phyloP scores from a whole-genome alignment of 1,284 basidiomycete genomes.

The Peniophora sp. region DNA sequence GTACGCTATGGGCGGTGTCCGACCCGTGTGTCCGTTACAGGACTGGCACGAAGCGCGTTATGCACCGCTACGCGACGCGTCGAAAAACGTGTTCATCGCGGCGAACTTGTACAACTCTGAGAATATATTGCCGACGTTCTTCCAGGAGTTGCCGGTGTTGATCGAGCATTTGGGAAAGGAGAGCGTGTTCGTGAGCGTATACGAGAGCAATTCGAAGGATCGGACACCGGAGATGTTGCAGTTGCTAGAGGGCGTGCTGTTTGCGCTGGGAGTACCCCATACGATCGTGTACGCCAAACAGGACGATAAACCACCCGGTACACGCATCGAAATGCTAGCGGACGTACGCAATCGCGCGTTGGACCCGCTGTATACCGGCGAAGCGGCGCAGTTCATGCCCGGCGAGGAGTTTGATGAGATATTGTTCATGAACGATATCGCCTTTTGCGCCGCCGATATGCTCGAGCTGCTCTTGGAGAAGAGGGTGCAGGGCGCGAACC shows the following conservation, averaged over 20 bases:
- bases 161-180: constrained; percentile 12
- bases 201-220: constrained; percentile 20
- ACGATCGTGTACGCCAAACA: constrained; percentile 5
- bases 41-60: background rate
- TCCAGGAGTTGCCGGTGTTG: constrained; percentile 12
- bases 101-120: background rate
- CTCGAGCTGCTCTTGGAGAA: constrained; percentile 32
- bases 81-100: background rate
- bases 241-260: constrained; percentile 9
- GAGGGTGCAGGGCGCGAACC: constrained; percentile 26
- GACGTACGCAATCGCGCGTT: constrained; percentile 30
- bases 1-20: background rate
- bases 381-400: constrained; percentile 9
- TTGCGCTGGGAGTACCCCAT: constrained; percentile 12
- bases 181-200: constrained; percentile 15
- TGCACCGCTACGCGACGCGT: background rate
- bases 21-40: background rate
- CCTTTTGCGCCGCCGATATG: constrained; percentile 26
- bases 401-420: constrained; percentile 23
- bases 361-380: constrained; percentile 23
- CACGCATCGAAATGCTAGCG: constrained; percentile 26
- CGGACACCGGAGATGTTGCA: constrained; percentile 13
- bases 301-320: constrained; percentile 8
- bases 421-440: constrained; percentile 34
- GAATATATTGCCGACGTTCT: constrained; percentile 13